These are phyloP conservation scores for Picochlorum sp. DNA, from an alignment of 139 green algal genomes.

Conservation along the genomic window DNA sequence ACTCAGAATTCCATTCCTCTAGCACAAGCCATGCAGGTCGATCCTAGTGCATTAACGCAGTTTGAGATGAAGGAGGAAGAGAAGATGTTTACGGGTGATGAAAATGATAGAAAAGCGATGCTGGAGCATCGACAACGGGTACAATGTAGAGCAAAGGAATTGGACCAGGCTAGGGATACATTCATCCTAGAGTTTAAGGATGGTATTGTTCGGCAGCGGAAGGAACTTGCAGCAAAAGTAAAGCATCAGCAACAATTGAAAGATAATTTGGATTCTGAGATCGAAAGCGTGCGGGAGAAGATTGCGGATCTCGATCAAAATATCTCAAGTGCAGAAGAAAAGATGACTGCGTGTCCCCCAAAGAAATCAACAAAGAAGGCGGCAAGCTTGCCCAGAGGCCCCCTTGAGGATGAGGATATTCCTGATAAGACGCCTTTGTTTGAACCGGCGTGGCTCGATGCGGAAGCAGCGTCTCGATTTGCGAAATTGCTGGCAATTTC, in stretches of 20 bases:
- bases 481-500: slow-evolving; percentile 30
- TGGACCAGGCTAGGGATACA: slow-evolving; percentile 18
- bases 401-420: slow-evolving; percentile 42
- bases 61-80: slow-evolving; percentile 33
- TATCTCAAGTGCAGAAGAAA: neutral
- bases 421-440: slow-evolving; percentile 14
- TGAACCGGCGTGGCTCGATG: slow-evolving; percentile 11
- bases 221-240: neutral
- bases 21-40: neutral
- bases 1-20: neutral
- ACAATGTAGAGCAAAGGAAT: slow-evolving; percentile 20
- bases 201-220: neutral
- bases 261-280: slow-evolving; percentile 11
- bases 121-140: slow-evolving; percentile 34
- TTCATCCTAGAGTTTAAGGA: slow-evolving; percentile 14
- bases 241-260: neutral
- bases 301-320: too few species aligned
- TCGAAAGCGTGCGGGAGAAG: slow-evolving; percentile 9
- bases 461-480: slow-evolving; percentile 14
- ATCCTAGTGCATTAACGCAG: slow-evolving; percentile 16
- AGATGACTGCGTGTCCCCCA: neutral
- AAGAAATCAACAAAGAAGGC: neutral
- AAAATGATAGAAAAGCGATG: slow-evolving; percentile 40
- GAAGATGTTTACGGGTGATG: slow-evolving; percentile 26
- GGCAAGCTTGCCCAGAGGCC: slow-evolving; percentile 5